phyloP scores from a whole-genome alignment of 306 rosid genomes.

The Sicyos baderoa region DNA sequence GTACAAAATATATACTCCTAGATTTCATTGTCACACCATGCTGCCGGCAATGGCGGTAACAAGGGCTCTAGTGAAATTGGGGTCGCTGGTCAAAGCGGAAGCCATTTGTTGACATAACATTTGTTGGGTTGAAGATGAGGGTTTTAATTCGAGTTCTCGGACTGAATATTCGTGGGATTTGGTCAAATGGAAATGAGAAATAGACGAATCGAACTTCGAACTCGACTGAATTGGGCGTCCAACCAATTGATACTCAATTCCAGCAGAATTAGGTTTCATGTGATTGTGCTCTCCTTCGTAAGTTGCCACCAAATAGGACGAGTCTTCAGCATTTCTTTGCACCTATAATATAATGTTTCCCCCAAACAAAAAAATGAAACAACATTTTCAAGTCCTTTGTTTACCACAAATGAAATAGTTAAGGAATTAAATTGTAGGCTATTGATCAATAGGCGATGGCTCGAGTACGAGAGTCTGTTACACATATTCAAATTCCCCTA shows the following conservation, averaged over 20 bases:
- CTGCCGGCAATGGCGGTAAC: conserved; percentile 41
- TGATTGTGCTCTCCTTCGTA: conserved; percentile 67
- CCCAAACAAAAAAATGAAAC: too few species aligned
- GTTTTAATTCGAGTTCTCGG: neutral
- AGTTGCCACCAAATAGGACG: conserved; percentile 39
- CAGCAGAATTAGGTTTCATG: conserved; percentile 32
- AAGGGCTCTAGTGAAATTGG: conserved; percentile 44
- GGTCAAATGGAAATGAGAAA: conserved; percentile 31
- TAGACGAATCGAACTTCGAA: neutral
- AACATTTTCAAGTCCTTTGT: too few species aligned
- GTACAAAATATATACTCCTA: too few species aligned
- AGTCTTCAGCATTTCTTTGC: conserved; percentile 55
- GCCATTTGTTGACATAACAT: conserved; percentile 65
- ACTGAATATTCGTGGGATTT: neutral
- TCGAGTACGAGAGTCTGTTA: too few species aligned
- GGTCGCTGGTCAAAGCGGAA: conserved; percentile 55
- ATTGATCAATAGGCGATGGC: too few species aligned
- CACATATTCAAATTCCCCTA: too few species aligned
- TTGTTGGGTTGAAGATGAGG: conserved; percentile 10
- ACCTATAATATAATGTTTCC: conserved; percentile 26
- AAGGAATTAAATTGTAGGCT: too few species aligned
- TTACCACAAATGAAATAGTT: too few species aligned
- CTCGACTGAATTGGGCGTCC: neutral
- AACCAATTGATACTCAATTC: neutral
- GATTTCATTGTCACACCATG: too few species aligned